phyloP scores from a whole-genome alignment of 2,329 filamentous ascomycete species.

The Metarhizium anisopliae region DNA sequence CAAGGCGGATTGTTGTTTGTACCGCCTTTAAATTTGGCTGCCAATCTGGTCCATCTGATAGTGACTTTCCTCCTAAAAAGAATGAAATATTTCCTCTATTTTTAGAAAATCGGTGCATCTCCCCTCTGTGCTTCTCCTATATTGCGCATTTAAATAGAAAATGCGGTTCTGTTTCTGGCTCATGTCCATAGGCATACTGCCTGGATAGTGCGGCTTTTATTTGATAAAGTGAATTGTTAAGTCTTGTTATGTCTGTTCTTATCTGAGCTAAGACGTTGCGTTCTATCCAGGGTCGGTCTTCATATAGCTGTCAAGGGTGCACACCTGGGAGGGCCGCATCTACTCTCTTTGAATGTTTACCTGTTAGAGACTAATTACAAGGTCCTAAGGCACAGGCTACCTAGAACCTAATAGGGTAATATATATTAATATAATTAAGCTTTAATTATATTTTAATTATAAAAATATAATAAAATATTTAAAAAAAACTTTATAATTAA shows the following conservation, averaged over 20 bases:
- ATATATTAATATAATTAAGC: no score
- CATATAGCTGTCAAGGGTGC: conserved; percentile 4
- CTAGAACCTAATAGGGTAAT: no score
- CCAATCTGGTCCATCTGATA: no score
- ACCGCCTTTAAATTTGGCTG: no score
- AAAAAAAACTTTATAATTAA: no score
- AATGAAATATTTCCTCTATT: background rate
- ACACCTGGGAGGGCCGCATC: conserved; percentile 4
- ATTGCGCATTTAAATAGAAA: conserved; percentile 6
- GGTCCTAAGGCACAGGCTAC: no score
- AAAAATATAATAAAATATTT: no score
- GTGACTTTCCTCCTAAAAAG: no score
- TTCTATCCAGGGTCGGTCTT: background rate
- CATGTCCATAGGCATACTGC: conserved; percentile 4
- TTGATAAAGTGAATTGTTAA: conserved; percentile 5
- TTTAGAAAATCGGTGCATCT: background rate
- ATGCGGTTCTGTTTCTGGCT: conserved; percentile 4
- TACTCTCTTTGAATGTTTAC: background rate
- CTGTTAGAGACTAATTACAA: no score
- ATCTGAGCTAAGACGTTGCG: conserved; percentile 1
- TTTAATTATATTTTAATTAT: no score
- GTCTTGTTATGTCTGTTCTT: conserved; percentile 3
- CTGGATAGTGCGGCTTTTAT: conserved; percentile 1
- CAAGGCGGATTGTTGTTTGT: no score
- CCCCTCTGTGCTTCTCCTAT: background rate